Evolutionary conservation across 2,329 filamentous ascomycete species (phyloP).

Genomic region (Colletotrichum eleusines): DNA sequence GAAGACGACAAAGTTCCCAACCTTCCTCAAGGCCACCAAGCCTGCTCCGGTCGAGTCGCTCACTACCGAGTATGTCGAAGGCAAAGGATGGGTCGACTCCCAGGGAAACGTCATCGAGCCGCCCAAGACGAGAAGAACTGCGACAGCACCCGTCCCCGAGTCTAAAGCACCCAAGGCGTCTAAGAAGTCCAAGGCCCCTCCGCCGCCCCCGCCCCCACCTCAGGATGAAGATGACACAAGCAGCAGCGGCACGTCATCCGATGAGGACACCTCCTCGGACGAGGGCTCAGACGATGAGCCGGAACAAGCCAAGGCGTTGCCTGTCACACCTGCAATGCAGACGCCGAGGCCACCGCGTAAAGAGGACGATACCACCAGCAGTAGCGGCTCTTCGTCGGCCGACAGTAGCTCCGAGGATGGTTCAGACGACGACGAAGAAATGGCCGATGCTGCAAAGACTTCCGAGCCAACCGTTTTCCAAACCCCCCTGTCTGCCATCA

Average conservation of each 20-base stretch:
- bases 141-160: constrained; percentile 44
- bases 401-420: constrained; percentile 43
- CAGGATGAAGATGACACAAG: constrained; percentile 53
- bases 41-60: constrained; percentile 57
- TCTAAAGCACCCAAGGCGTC: constrained; percentile 39
- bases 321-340: constrained; percentile 34
- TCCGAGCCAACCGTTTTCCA: neutral
- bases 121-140: constrained; percentile 55
- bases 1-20: constrained; percentile 84
- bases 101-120: constrained; percentile 80
- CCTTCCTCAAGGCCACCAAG: constrained; percentile 76
- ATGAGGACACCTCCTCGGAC: constrained; percentile 48
- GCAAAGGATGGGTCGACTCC: constrained; percentile 88
- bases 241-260: constrained; percentile 54
- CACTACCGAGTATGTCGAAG: constrained; percentile 78
- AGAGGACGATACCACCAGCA: constrained; percentile 45
- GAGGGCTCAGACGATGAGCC: constrained; percentile 49
- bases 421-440: constrained; percentile 46
- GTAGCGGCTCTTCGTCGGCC: constrained; percentile 45
- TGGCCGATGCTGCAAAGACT: constrained; percentile 39
- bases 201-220: constrained; percentile 6
- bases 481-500: constrained; percentile 39
- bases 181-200: constrained; percentile 43
- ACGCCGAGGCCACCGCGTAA: constrained; percentile 40
- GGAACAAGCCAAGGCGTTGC: constrained; percentile 23